phyloP scores from a whole-genome alignment of 2,329 filamentous ascomycete species.

The Diaporthe sp. region DNA sequence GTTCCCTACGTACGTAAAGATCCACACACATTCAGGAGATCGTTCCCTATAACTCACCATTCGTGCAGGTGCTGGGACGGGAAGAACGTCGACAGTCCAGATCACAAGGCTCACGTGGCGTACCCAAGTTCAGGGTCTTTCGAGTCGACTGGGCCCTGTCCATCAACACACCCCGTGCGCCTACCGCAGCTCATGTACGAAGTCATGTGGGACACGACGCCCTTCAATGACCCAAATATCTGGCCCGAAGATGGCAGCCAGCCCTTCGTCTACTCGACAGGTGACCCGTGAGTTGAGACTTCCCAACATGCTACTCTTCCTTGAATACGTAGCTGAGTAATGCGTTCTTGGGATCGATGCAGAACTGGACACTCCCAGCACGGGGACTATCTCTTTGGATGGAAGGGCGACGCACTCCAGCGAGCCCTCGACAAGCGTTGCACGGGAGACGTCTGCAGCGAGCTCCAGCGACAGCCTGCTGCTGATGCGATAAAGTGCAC shows the following conservation, averaged over 20 bases:
- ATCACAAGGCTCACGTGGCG: conserved; percentile 59
- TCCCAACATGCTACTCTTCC: neutral
- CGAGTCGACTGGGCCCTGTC: conserved; percentile 52
- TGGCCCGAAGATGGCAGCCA: conserved; percentile 45
- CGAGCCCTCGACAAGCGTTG: conserved; percentile 46
- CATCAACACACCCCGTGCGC: conserved; percentile 57
- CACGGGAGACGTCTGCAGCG: conserved; percentile 44
- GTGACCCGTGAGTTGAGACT: conserved; percentile 44
- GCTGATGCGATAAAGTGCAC: conserved; percentile 44
- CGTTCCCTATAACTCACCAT: conserved; percentile 42
- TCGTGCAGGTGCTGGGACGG: conserved; percentile 68
- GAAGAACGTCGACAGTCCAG: conserved; percentile 60
- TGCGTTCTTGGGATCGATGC: neutral
- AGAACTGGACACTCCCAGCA: conserved; percentile 41
- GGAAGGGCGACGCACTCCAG: conserved; percentile 46
- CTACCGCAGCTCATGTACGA: conserved; percentile 62
- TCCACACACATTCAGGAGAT: neutral
- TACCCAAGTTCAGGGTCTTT: conserved; percentile 58
- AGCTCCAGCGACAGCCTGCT: conserved; percentile 44
- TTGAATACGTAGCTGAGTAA: neutral
- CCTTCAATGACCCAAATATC: conserved; percentile 51
- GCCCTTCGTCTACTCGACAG: conserved; percentile 48
- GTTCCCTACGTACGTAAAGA: conserved; percentile 52
- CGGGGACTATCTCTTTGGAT: conserved; percentile 42
- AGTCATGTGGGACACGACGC: conserved; percentile 59